These are phyloP conservation scores for Suhomyces sp. DNA, from an alignment of 805 yeast genomes.

Conservation along the genomic window DNA sequence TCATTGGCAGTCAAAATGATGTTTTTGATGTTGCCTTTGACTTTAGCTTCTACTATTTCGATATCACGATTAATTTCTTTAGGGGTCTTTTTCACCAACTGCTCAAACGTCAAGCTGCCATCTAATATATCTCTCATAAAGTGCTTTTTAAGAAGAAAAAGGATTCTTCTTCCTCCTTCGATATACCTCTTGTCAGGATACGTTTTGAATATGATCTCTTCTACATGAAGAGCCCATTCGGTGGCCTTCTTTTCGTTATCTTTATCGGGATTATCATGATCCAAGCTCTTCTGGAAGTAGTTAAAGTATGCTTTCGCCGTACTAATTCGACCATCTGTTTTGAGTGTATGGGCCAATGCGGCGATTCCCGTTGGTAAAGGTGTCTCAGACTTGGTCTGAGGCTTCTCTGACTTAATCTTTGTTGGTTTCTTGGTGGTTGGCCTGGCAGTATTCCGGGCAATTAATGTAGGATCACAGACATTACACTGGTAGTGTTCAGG, in stretches of 20 bases:
- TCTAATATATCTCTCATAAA: conserved; percentile 58
- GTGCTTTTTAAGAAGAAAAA: conserved; percentile 61
- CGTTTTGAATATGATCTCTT: conserved; percentile 43
- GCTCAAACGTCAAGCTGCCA: conserved; percentile 50
- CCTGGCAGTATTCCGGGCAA: background rate
- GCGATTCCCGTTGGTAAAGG: conserved; percentile 4
- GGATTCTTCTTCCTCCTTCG: conserved; percentile 64
- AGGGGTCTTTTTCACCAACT: conserved; percentile 61
- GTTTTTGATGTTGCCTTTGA: conserved; percentile 65
- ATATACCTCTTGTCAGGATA: conserved; percentile 47
- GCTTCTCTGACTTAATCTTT: background rate
- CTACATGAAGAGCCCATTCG: conserved; percentile 51
- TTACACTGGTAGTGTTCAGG: conserved; percentile 55
- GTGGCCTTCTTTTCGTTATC: conserved; percentile 34
- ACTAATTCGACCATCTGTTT: conserved; percentile 41
- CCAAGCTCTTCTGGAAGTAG: conserved; percentile 41
- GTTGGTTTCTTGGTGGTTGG: background rate
- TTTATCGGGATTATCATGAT: conserved; percentile 22
- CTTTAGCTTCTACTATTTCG: conserved; percentile 65
- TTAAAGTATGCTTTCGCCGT: conserved; percentile 52
- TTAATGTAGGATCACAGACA: conserved; percentile 43
- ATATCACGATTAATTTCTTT: conserved; percentile 82
- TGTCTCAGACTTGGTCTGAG: background rate
- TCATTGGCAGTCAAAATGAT: conserved; percentile 59
- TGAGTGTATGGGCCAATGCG: conserved; percentile 12